Evolutionary conservation across 75 land plant genomes (phyloP).

Genomic region (Larix kaempferi): DNA sequence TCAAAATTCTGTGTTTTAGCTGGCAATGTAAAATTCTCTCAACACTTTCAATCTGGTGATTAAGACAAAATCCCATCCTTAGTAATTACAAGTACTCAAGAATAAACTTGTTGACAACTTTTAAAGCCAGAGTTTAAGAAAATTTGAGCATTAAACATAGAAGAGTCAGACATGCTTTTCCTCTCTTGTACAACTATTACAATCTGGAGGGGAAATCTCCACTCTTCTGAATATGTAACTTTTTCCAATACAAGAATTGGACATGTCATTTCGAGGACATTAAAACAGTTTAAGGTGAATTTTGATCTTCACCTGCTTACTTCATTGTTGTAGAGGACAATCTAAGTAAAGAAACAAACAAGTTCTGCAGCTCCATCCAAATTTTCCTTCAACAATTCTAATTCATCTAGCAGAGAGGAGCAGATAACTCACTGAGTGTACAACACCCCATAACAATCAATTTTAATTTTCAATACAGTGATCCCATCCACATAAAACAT

Average conservation of each 20-base stretch:
- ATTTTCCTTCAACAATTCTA: not conserved
- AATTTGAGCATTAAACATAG: too few relatives aligned
- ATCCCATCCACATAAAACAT: not conserved
- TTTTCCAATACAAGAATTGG: constrained; percentile 1
- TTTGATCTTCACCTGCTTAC: not conserved
- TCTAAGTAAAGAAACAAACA: too few relatives aligned
- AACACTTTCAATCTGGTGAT: too few relatives aligned
- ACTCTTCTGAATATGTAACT: not conserved
- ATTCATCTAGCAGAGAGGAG: not conserved
- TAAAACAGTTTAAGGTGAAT: not conserved
- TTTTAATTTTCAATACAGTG: not conserved
- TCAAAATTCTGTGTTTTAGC: too few relatives aligned
- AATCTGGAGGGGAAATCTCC: not conserved
- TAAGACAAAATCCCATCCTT: too few relatives aligned
- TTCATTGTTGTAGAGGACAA: not conserved
- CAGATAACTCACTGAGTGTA: not conserved
- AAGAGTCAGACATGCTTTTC: not conserved
- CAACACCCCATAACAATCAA: not conserved
- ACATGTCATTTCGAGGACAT: not conserved
- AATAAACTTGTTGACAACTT: too few relatives aligned
- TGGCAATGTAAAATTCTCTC: too few relatives aligned
- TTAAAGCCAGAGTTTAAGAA: too few relatives aligned
- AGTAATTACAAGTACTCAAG: too few relatives aligned
- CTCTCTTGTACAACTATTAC: not conserved
- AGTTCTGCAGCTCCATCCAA: not conserved